Evolutionary conservation across 768 basidiomycete species (phyloP), one percentile per base, ranked within the genome.

Genomic region (Boletus rubroflammeus): DNA sequence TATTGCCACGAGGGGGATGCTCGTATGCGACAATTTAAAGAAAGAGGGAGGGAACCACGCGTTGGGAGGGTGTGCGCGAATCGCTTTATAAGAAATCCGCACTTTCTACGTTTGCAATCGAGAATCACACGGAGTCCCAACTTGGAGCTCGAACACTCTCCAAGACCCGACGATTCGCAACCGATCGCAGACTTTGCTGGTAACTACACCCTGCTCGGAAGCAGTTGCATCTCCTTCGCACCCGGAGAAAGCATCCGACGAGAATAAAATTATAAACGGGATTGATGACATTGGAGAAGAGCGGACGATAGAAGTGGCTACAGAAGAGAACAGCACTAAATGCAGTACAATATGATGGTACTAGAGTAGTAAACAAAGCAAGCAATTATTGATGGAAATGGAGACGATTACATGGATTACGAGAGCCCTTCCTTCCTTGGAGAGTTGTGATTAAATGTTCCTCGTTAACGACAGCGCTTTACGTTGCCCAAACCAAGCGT

Each of bases 341-440:
- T 49, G 49, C 28, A 36, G 42, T 51, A 52, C n/a, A 31, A 50
- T 51, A 51, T 40, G 46, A 34, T 13, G 38, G 38, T 51, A 40
- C 23, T n/a, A 38, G n/a, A 44, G 45, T 47, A 45, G 9, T 21
- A 54, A 51, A 45, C 39, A 56, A 40, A 47, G 53, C 54, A 52
- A 28, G 23, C 34, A 38, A 38, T 38, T 38, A 38, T 38, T 38
- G 23, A 38, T 31, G 7, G 46, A 29, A 59, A 48, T 23, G 55
- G 51, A 45, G 44, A 57, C 38, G 35, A 45, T 52, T 57, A 61
- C 34, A 51, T 17, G 23, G 41, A 66, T 62, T 53, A 62, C 50
- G 55, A 39, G 46, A 39, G 55, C 54, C 38, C 53, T 61, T 62
- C 66, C 58, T 61, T 63, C 57, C 57, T 41, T 55, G 19, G 46